Percentiles rank a stretch among this genome's conserved stretches.
phyloP scores from a whole-genome alignment of 768 basidiomycete genomes.

The Phlegmacium glaucopus region DNA sequence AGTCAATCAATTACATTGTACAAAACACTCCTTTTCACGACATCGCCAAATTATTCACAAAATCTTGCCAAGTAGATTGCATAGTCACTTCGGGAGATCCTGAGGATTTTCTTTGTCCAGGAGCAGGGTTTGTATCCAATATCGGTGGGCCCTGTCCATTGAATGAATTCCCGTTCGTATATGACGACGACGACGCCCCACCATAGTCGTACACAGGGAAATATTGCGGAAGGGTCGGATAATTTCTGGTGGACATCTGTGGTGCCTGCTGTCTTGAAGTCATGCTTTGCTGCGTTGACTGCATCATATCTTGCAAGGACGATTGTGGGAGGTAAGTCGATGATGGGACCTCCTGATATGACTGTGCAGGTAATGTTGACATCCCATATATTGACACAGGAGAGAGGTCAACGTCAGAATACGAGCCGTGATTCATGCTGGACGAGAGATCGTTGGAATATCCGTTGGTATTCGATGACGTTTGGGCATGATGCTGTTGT shows the following conservation, averaged over 20 bases:
- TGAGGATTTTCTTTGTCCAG: slow-evolving; percentile 38
- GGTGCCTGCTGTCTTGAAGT: slow-evolving; percentile 1
- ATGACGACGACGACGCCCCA: slow-evolving; percentile 26
- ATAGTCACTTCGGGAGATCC: slow-evolving; percentile 62
- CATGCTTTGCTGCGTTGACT: slow-evolving; percentile 21
- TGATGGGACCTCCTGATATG: slow-evolving; percentile 32
- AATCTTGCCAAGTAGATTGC: slow-evolving; percentile 63
- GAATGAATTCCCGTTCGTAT: slow-evolving; percentile 14
- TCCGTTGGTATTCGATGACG: slow-evolving; percentile 10
- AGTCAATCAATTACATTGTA: no score
- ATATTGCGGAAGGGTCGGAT: slow-evolving; percentile 53
- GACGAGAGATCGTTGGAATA: slow-evolving; percentile 7
- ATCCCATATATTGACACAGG: slow-evolving; percentile 47
- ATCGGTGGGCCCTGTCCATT: slow-evolving; percentile 15
- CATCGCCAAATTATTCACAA: slow-evolving; percentile 46
- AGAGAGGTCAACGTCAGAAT: slow-evolving; percentile 35
- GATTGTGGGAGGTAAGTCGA: slow-evolving; percentile 30
- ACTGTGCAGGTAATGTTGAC: slow-evolving; percentile 30
- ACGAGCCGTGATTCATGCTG: slow-evolving; percentile 16
- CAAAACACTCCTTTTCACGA: slow-evolving; percentile 12
- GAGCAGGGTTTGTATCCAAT: slow-evolving; percentile 38
- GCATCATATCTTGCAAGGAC: slow-evolving; percentile 19
- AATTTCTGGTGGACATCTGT: slow-evolving; percentile 14
- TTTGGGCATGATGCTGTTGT: slow-evolving; percentile 16
- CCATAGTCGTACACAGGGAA: slow-evolving; percentile 77